phyloP scores from a whole-genome alignment of 2,329 filamentous ascomycete genomes.

The Fusarium temperatum region DNA sequence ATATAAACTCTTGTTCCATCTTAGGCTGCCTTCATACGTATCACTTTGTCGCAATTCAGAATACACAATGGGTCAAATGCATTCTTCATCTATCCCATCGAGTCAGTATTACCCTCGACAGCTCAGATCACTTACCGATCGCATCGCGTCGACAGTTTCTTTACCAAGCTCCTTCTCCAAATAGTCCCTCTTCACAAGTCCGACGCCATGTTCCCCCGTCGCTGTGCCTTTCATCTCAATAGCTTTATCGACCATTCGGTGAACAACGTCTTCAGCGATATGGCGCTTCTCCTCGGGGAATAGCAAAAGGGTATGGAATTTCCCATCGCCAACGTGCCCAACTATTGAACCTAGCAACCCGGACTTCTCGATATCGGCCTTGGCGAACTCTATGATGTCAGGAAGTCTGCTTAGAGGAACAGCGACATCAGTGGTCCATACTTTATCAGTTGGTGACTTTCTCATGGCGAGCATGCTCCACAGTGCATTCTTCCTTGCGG shows the following conservation, averaged over 20 bases:
- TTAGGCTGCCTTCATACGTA: slow-evolving; percentile 6
- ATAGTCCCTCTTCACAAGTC: slow-evolving; percentile 68
- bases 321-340: slow-evolving; percentile 91
- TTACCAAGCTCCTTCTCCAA: slow-evolving; percentile 62
- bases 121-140: slow-evolving; percentile 34
- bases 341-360: slow-evolving; percentile 87
- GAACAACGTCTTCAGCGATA: slow-evolving; percentile 49
- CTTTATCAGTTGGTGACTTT: slow-evolving; percentile 44
- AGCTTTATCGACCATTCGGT: slow-evolving; percentile 72
- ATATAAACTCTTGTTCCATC: too few relatives aligned
- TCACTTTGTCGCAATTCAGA: slow-evolving; percentile 50
- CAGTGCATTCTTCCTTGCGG: slow-evolving; percentile 80
- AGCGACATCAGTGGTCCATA: slow-evolving; percentile 81
- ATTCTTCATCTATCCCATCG: slow-evolving; percentile 57
- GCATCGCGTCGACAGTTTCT: slow-evolving; percentile 64
- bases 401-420: slow-evolving; percentile 80
- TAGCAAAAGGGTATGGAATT: slow-evolving; percentile 72
- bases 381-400: slow-evolving; percentile 82
- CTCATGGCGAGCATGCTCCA: slow-evolving; percentile 81
- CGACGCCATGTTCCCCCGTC: slow-evolving; percentile 71
- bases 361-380: slow-evolving; percentile 86
- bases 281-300: background rate
- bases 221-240: slow-evolving; percentile 75
- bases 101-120: background rate
- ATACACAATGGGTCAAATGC: slow-evolving; percentile 66